These are phyloP conservation scores for Penicillium sp. DNA, from an alignment of 2,329 filamentous ascomycete genomes.

Conservation along the genomic window DNA sequence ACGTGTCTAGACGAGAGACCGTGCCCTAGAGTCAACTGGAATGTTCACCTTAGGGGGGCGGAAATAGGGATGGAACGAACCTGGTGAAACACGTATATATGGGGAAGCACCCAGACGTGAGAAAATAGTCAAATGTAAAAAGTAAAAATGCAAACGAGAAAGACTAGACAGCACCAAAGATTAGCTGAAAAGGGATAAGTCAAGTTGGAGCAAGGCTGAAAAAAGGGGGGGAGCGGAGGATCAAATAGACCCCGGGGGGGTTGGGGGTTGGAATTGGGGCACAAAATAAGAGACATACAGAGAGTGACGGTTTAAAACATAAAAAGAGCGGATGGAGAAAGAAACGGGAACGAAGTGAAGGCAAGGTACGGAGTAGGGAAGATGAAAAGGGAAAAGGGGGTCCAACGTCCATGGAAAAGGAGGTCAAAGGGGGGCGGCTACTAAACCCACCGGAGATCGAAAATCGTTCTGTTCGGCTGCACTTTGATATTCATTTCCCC, in stretches of 20 bases:
- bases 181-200: slow-evolving; percentile 23
- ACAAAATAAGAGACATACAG: slow-evolving; percentile 14
- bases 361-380: slow-evolving; percentile 16
- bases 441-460: not conserved
- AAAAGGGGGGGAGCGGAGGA: slow-evolving; percentile 17
- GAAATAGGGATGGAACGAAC: slow-evolving; percentile 18
- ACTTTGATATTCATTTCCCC: not conserved
- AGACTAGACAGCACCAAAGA: too few relatives aligned
- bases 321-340: slow-evolving; percentile 41
- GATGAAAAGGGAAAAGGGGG: slow-evolving; percentile 27
- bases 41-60: slow-evolving; percentile 21
- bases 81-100: slow-evolving; percentile 1
- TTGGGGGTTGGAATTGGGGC: slow-evolving; percentile 7
- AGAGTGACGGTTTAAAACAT: slow-evolving; percentile 24
- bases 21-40: slow-evolving; percentile 28
- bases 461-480: too few relatives aligned
- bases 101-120: too few relatives aligned
- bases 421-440: not conserved
- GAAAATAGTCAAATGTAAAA: too few relatives aligned
- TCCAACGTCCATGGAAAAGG: slow-evolving; percentile 20
- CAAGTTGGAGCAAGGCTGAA: slow-evolving; percentile 10
- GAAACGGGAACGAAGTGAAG: slow-evolving; percentile 23
- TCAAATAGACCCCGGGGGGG: slow-evolving; percentile 19
- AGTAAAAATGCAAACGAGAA: too few relatives aligned
- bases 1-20: slow-evolving; percentile 27